Evolutionary conservation across 495 filamentous ascomycete species (phyloP).

Genomic region (Neurospora terricola): DNA sequence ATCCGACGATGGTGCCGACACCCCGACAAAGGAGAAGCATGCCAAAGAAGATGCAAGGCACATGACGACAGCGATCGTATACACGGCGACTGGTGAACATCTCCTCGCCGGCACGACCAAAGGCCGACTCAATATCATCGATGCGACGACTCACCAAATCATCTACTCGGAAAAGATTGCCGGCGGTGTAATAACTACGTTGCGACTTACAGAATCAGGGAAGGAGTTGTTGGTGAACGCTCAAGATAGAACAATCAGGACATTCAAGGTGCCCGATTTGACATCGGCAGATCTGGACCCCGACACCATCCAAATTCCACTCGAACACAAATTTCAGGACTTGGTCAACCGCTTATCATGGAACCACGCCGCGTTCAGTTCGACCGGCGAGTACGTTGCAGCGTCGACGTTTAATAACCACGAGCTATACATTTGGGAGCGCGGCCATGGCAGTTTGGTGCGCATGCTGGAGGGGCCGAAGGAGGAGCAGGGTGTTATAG

Average conservation of each 20-base stretch:
- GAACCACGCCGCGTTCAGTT: constrained; percentile 92
- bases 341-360: constrained; percentile 88
- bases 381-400: constrained; percentile 83
- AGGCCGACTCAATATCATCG: constrained; percentile 91
- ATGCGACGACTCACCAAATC: constrained; percentile 62
- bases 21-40: constrained; percentile 65
- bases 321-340: constrained; percentile 98
- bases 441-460: constrained; percentile 82
- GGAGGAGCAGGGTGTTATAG: constrained; percentile 87
- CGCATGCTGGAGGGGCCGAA: constrained; percentile 93
- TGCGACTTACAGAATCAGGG: constrained; percentile 74
- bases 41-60: constrained; percentile 87
- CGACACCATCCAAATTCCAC: constrained; percentile 70
- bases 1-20: constrained; percentile 51
- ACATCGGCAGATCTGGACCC: constrained; percentile 46
- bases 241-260: constrained; percentile 85
- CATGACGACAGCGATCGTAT: constrained; percentile 82
- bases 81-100: constrained; percentile 73
- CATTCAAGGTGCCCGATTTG: constrained; percentile 54
- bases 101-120: constrained; percentile 88
- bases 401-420: constrained; percentile 95
- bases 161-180: constrained; percentile 82
- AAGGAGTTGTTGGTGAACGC: constrained; percentile 81
- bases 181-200: constrained; percentile 75
- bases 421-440: constrained; percentile 97